phyloP scores from a whole-genome alignment of 805 yeast genomes.

The Ogataea pilisensis region DNA sequence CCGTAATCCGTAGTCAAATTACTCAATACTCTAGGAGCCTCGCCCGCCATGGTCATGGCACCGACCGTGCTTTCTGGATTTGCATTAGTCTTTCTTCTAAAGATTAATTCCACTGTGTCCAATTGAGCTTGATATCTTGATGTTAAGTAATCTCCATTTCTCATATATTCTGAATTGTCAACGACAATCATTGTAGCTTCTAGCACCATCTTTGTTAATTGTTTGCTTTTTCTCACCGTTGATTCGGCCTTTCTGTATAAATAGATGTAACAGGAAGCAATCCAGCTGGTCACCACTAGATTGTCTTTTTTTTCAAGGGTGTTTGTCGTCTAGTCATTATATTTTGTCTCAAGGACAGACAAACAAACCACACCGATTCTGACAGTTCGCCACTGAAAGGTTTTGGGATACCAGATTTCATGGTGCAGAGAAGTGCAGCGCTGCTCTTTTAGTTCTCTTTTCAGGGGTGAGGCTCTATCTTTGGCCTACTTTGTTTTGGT shows the following conservation, averaged over 20 bases:
- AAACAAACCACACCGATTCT: background rate
- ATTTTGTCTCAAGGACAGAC: too few relatives aligned
- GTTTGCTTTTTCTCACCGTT: background rate
- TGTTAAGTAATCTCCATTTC: constrained; percentile 91
- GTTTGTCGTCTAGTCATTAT: too few relatives aligned
- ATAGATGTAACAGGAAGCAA: too few relatives aligned
- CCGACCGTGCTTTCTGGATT: constrained; percentile 97
- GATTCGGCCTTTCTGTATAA: background rate
- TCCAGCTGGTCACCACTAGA: background rate
- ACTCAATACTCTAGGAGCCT: constrained; percentile 79
- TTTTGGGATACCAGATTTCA: too few relatives aligned
- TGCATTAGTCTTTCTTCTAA: constrained; percentile 77
- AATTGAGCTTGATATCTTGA: constrained; percentile 89
- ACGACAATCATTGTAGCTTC: constrained; percentile 95
- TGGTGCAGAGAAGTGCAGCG: background rate
- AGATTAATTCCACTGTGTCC: constrained; percentile 82
- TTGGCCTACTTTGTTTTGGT: too few relatives aligned
- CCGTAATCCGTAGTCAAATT: constrained; percentile 88
- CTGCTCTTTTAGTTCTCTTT: background rate
- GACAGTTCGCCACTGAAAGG: background rate
- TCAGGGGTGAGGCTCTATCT: too few relatives aligned
- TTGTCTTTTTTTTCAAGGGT: too few relatives aligned
- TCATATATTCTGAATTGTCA: constrained; percentile 93
- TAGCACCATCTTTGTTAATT: constrained; percentile 58
- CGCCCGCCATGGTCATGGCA: constrained; percentile 81